These are phyloP conservation scores for Zygotorulaspora chibaensis DNA, from an alignment of 805 yeast species.

Conservation along the genomic window DNA sequence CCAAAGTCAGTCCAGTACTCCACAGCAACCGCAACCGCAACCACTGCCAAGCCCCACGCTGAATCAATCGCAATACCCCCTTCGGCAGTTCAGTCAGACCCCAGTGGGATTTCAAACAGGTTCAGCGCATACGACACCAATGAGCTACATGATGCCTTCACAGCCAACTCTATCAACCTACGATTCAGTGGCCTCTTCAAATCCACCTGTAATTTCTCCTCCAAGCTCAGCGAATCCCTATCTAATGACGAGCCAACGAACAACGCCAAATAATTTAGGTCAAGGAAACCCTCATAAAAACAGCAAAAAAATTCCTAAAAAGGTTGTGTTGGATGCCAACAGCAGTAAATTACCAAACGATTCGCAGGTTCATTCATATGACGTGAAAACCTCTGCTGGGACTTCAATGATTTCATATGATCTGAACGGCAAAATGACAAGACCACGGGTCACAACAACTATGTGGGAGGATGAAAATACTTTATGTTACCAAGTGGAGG, in stretches of 20 bases:
- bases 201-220: slow-evolving; percentile 2
- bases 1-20: not conserved
- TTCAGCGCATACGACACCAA: slow-evolving; percentile 1
- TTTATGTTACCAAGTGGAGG: slow-evolving; percentile 79
- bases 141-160: slow-evolving; percentile 6
- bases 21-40: slow-evolving; percentile 4
- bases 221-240: not conserved
- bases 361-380: slow-evolving; percentile 12
- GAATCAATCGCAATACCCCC: slow-evolving; percentile 9
- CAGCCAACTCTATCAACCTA: slow-evolving; percentile 2
- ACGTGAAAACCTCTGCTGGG: slow-evolving; percentile 5
- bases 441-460: slow-evolving; percentile 72
- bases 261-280: not conserved
- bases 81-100: slow-evolving; percentile 13
- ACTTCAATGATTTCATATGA: slow-evolving; percentile 7
- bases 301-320: not conserved
- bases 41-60: slow-evolving; percentile 9
- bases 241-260: not conserved
- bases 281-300: not conserved
- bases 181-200: not conserved
- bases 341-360: slow-evolving; percentile 3
- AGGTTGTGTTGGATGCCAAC: slow-evolving; percentile 4
- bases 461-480: slow-evolving; percentile 90
- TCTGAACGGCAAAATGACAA: slow-evolving; percentile 19
- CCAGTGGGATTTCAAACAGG: slow-evolving; percentile 8